phyloP scores from a whole-genome alignment of 164 flowering plant species.

The Chimonanthus praecox region DNA sequence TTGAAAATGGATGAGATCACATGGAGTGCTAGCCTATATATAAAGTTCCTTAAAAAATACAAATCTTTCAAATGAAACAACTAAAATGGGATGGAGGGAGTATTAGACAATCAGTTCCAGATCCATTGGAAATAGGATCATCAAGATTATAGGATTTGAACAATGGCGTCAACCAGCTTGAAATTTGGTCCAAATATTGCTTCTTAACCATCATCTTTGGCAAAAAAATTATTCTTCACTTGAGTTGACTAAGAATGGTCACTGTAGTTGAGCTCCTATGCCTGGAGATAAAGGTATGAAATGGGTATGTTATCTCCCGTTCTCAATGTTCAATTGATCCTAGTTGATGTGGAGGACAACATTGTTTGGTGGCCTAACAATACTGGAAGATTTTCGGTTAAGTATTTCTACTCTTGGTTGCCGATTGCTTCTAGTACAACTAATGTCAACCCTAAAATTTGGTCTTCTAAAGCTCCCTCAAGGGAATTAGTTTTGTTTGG shows the following conservation, averaged over 20 bases:
- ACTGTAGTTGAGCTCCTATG: not conserved
- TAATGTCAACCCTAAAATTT: too few relatives aligned
- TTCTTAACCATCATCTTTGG: not conserved
- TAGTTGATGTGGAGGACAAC: not conserved
- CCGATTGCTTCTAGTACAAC: too few relatives aligned
- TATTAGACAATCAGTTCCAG: not conserved
- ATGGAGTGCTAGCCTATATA: too few relatives aligned
- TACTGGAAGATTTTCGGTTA: too few relatives aligned
- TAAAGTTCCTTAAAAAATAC: too few relatives aligned
- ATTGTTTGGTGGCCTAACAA: too few relatives aligned
- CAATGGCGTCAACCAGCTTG: not conserved
- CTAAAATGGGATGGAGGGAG: too few relatives aligned
- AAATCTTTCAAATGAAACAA: too few relatives aligned
- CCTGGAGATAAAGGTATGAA: not conserved
- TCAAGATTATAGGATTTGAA: not conserved
- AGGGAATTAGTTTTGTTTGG: too few relatives aligned
- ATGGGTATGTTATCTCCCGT: not conserved
- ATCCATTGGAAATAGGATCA: not conserved
- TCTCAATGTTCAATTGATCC: not conserved
- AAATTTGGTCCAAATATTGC: not conserved
- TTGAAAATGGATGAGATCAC: too few relatives aligned
- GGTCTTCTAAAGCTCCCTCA: too few relatives aligned
- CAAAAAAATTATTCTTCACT: not conserved
- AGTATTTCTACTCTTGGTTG: too few relatives aligned
- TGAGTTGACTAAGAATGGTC: not conserved